Evolutionary conservation across 139 green algal genomes (phyloP).

Genomic region (Chlamydomonas sphaeroides): DNA sequence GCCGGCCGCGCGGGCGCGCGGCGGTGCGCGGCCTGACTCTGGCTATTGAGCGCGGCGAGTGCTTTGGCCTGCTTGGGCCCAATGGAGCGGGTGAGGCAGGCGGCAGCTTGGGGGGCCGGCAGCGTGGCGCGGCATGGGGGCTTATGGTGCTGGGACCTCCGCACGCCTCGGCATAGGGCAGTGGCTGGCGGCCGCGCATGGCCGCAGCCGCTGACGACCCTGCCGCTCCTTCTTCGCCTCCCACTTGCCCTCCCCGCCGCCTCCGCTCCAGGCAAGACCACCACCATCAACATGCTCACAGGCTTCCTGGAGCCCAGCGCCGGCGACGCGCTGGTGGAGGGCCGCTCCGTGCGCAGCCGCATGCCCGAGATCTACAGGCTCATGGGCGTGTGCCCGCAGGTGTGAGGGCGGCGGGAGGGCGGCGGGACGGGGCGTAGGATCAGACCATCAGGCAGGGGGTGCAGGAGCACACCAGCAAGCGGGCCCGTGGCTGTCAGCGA

Average conservation of each 20-base stretch:
- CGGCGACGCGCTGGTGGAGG: constrained; percentile 65
- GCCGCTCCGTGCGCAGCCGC: constrained; percentile 16
- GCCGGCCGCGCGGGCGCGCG: constrained; percentile 28
- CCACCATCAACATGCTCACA: constrained; percentile 80
- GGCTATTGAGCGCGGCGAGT: constrained; percentile 56
- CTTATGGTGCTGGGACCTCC: too few species aligned
- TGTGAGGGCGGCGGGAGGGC: not conserved
- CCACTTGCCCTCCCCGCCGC: not conserved
- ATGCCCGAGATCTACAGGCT: constrained; percentile 37
- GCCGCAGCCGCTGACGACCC: too few species aligned
- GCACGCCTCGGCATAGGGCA: not conserved
- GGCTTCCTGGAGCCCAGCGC: constrained; percentile 69
- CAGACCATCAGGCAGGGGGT: too few species aligned
- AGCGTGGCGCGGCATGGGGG: too few species aligned
- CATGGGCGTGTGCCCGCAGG: constrained; percentile 68
- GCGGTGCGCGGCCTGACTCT: constrained; percentile 70
- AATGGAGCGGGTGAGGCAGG: constrained; percentile 80
- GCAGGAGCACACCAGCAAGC: too few species aligned
- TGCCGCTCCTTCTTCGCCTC: too few species aligned
- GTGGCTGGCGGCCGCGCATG: too few species aligned
- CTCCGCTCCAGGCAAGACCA: constrained; percentile 70
- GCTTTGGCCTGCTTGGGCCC: constrained; percentile 84
- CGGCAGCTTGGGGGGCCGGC: too few species aligned
- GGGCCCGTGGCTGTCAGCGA: too few species aligned
- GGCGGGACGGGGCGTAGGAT: not conserved